Evolutionary conservation across 2,329 filamentous ascomycete genomes (phyloP).

Genomic region (Aspergillus jensenii): DNA sequence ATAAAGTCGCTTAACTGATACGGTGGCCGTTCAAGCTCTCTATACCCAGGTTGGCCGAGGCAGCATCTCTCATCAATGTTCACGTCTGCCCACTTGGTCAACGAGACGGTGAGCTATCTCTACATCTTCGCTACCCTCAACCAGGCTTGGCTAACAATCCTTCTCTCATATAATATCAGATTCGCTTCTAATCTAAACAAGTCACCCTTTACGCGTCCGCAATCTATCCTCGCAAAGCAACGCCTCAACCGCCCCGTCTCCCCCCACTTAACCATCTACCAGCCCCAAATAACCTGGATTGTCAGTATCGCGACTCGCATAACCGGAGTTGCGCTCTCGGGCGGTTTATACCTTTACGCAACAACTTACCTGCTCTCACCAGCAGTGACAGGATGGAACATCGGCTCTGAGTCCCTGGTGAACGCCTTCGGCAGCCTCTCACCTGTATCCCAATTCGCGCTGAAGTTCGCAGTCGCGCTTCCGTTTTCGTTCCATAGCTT

Average conservation of each 20-base stretch:
- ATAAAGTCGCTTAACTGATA: neutral
- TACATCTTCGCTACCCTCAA: no score
- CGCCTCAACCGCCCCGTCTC: slow-evolving; percentile 75
- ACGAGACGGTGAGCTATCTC: no score
- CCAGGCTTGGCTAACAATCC: no score
- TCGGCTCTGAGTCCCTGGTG: slow-evolving; percentile 59
- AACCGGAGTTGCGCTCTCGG: slow-evolving; percentile 69
- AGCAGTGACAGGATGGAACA: slow-evolving; percentile 60
- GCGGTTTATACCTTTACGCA: slow-evolving; percentile 72
- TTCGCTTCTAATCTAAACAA: no score
- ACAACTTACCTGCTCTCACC: slow-evolving; percentile 75
- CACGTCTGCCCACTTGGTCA: no score
- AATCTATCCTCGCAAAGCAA: slow-evolving; percentile 63
- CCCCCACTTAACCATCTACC: slow-evolving; percentile 80
- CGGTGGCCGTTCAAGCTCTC: neutral
- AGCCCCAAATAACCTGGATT: slow-evolving; percentile 75
- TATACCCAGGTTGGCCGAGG: no score
- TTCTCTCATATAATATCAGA: no score
- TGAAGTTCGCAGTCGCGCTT: slow-evolving; percentile 57
- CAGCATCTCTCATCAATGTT: no score
- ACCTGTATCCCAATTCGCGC: slow-evolving; percentile 51
- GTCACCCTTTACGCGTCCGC: no score
- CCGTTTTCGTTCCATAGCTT: slow-evolving; percentile 65
- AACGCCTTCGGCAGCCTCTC: slow-evolving; percentile 61
- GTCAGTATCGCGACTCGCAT: slow-evolving; percentile 72